Percentiles rank a stretch among this genome's conserved stretches.
These are phyloP conservation scores for Tolypocladium capitatum DNA, from an alignment of 2,329 filamentous ascomycete genomes.

Conservation along the genomic window DNA sequence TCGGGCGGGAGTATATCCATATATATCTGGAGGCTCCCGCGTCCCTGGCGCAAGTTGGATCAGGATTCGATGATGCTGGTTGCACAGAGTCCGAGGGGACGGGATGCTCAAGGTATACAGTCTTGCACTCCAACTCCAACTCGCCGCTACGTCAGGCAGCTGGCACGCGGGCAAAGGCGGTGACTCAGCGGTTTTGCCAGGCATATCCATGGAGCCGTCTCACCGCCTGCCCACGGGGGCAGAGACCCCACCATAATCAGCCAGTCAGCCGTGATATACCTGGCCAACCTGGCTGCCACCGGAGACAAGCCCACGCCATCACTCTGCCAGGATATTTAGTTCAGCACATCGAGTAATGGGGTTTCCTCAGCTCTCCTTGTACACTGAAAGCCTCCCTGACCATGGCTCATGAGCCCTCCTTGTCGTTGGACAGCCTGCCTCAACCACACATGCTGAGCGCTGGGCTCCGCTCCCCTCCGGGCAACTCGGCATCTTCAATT, in stretches of 20 bases:
- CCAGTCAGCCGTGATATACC: neutral
- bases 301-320: neutral
- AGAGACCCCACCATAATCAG: neutral
- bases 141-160: no score
- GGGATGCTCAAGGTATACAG: neutral
- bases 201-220: neutral
- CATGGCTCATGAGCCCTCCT: neutral
- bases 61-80: neutral
- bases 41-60: neutral
- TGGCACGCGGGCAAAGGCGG: no score
- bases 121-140: no score
- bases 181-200: neutral
- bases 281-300: neutral
- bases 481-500: constrained; percentile 56
- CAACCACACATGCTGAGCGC: constrained; percentile 12
- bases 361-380: neutral
- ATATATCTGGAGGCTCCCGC: neutral
- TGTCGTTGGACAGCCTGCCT: neutral
- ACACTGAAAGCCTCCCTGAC: neutral
- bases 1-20: neutral
- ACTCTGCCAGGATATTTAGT: neutral
- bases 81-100: neutral
- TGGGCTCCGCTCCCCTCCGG: constrained; percentile 62
- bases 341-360: neutral
- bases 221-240: neutral